Evolutionary conservation across 2,329 filamentous ascomycete genomes (phyloP).

Genomic region (Coniella lustricola): DNA sequence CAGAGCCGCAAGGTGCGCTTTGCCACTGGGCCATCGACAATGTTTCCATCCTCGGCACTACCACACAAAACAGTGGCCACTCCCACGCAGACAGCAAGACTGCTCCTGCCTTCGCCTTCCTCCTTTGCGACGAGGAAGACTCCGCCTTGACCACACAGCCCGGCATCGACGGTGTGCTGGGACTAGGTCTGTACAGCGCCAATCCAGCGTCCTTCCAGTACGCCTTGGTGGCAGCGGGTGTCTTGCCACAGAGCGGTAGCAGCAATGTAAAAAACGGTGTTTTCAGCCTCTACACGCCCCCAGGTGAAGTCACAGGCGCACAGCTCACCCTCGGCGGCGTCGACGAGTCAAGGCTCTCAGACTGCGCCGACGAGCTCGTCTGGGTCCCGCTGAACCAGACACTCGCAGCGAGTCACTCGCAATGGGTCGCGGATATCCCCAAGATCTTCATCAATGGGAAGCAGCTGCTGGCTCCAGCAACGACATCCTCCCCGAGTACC

Average conservation of each 20-base stretch:
- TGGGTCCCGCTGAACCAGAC: conserved; percentile 18
- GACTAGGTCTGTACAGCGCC: background rate
- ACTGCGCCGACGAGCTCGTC: conserved; percentile 17
- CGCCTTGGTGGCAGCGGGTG: conserved; percentile 21
- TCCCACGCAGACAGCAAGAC: conserved; percentile 7
- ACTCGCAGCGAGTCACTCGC: conserved; percentile 7
- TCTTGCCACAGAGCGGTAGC: conserved; percentile 10
- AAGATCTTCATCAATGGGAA: conserved; percentile 21
- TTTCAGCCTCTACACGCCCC: conserved; percentile 23
- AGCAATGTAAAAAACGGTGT: conserved; percentile 19
- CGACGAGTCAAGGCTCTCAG: conserved; percentile 19
- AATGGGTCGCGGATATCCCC: conserved; percentile 22
- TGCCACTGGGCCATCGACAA: conserved; percentile 7
- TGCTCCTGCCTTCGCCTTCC: background rate
- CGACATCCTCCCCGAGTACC: no score
- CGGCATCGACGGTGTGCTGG: conserved; percentile 14
- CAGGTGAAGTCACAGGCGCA: conserved; percentile 18
- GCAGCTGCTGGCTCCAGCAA: conserved; percentile 5
- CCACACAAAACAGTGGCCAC: no score
- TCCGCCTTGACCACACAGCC: conserved; percentile 1
- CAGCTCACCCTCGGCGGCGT: conserved; percentile 25
- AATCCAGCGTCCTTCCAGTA: conserved; percentile 20
- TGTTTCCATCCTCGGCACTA: background rate
- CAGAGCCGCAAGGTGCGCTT: background rate
- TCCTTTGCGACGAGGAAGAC: conserved; percentile 10